Base-by-base conservation (phyloP, 1,284 basidiomycete genomes). In the Coriolopsis trogii region DNA sequence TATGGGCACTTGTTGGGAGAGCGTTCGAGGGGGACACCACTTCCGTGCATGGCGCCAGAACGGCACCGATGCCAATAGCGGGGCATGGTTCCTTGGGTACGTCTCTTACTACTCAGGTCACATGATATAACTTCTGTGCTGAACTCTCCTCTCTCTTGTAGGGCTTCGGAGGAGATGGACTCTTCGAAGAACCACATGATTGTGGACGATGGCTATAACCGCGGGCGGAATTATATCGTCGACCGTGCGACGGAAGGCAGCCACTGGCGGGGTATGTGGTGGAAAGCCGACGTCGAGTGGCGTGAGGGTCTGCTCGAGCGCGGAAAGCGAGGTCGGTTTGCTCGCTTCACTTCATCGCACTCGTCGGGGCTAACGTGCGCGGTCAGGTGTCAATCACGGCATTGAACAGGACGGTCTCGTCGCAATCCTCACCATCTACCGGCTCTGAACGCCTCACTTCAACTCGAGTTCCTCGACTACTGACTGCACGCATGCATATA, bases 361-460 rank as follows among this genome's bases (percentile, higher is more conserved):
- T 40, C 42, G 54, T 30, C 9, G 41, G 24, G 42, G 18, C 46
- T 56, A 40, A 60, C 33, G 5, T 24, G 25, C 33, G 8, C 28
- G 16, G 8, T 34, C 13, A 89, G 89, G 85, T 46, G 76, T 92
- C 30, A 92, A 92, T 63, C 90, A 92, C 62, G 82, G 76, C 37
- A 92, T 92, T 42, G 73, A 79, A 5, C 87, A 91, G 66, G 90
- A 92, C 62, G 90, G 90, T 6, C 78, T 76, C 29, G 79, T 91
- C n/a, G 90, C 90, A 13, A 71, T 92, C 31, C 73, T 92, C 25
- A 91, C 85, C 4, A 81, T 91, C 39, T 60, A 63, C 16, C 74
- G 78, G n/a, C 65, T 75, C 26, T 79, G 56, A 66, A 1, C 8
- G 16, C 34, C 24, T 16, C 43, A 33, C 38, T 40, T 10, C 30